These are phyloP conservation scores for Dendrobium catenatum DNA, from an alignment of 106 monocot species.

Conservation along the genomic window DNA sequence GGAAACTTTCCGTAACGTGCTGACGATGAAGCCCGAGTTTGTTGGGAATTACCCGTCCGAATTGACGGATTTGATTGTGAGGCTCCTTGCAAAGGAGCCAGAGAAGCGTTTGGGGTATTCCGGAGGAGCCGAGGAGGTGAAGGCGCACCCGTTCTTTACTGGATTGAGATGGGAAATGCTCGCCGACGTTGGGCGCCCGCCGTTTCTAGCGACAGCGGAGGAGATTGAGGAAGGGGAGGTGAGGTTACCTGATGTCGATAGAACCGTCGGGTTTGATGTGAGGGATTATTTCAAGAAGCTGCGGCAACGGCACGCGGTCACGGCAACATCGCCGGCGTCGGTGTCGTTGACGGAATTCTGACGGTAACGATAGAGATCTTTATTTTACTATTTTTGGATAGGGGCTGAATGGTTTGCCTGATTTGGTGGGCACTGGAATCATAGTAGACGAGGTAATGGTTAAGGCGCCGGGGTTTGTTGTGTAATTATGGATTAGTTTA, in stretches of 20 bases:
- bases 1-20: conserved; percentile 87
- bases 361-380: not conserved
- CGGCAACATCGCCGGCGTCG: conserved; percentile 17
- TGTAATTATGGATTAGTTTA: not conserved
- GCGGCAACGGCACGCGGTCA: conserved; percentile 9
- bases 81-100: conserved; percentile 66
- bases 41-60: conserved; percentile 34
- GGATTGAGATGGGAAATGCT: conserved; percentile 85
- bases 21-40: conserved; percentile 55
- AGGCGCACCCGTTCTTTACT: conserved; percentile 64
- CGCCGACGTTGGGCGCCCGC: conserved; percentile 49
- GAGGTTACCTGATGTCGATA: not conserved
- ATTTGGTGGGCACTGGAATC: not conserved
- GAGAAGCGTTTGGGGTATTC: conserved; percentile 37
- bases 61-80: conserved; percentile 53
- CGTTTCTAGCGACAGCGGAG: conserved; percentile 37
- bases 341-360: conserved; percentile 42
- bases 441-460: not conserved
- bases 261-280: conserved; percentile 29
- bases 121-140: conserved; percentile 70
- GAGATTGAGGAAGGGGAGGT: conserved; percentile 35
- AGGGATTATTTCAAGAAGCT: conserved; percentile 53
- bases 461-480: not conserved
- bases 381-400: not conserved
- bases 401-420: not conserved